These are phyloP conservation scores for Aspergillus homomorphus DNA, from an alignment of 495 filamentous ascomycete genomes.

Conservation along the genomic window DNA sequence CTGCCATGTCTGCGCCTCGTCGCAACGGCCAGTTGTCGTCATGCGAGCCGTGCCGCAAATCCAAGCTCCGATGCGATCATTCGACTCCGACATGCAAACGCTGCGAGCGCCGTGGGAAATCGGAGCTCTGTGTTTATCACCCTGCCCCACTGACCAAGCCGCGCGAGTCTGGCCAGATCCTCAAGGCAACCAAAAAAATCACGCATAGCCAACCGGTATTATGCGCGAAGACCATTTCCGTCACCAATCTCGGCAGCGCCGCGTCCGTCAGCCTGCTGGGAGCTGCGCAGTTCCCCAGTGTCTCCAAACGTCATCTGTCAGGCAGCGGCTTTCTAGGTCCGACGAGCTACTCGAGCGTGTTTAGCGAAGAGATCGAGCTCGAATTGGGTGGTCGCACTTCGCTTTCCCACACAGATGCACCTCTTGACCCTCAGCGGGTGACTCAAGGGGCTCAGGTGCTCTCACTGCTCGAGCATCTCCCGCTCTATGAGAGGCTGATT, in stretches of 20 bases:
- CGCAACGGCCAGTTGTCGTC: constrained; percentile 42
- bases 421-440: constrained; percentile 18
- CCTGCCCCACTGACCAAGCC: constrained; percentile 30
- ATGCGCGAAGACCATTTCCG: neutral
- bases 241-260: neutral
- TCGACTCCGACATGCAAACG: constrained; percentile 25
- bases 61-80: constrained; percentile 44
- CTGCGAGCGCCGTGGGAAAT: constrained; percentile 23
- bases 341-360: constrained; percentile 42
- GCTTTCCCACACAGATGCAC: neutral
- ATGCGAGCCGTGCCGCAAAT: constrained; percentile 45
- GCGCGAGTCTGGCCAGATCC: neutral
- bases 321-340: constrained; percentile 32
- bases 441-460: constrained; percentile 26
- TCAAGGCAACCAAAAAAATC: neutral
- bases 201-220: neutral
- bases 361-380: constrained; percentile 16
- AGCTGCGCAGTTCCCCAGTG: constrained; percentile 4
- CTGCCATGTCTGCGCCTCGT: constrained; percentile 23
- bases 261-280: constrained; percentile 2
- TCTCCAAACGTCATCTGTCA: constrained; percentile 14
- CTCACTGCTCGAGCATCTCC: constrained; percentile 20
- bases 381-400: neutral
- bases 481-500: constrained; percentile 23
- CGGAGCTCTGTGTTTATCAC: constrained; percentile 30